These are phyloP conservation scores for Begonia masoniana DNA, from an alignment of 306 rosid genomes.

Conservation along the genomic window DNA sequence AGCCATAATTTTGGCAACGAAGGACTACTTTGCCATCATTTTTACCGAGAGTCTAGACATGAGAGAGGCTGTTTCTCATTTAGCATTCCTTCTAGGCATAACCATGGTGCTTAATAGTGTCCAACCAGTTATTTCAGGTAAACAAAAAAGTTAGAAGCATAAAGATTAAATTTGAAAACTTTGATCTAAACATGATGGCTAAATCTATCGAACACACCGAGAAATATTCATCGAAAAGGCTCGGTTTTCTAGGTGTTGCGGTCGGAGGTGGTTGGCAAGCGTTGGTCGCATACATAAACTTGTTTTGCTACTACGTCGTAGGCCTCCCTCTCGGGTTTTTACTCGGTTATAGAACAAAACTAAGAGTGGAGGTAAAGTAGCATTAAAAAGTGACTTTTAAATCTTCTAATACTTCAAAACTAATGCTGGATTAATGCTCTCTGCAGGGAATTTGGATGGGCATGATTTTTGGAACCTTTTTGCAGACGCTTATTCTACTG, in stretches of 20 bases:
- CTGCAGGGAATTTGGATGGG: conserved; percentile 92
- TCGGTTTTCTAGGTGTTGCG: conserved; percentile 15
- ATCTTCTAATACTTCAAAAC: background rate
- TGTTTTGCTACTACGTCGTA: conserved; percentile 61
- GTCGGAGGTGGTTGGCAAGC: conserved; percentile 96
- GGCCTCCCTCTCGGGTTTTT: conserved; percentile 78
- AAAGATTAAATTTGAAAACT: background rate
- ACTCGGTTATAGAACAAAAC: conserved; percentile 50
- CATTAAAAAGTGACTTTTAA: background rate
- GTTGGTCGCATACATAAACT: conserved; percentile 71
- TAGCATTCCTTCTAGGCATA: conserved; percentile 70
- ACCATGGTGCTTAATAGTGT: conserved; percentile 86
- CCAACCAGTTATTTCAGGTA: conserved; percentile 89
- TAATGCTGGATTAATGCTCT: background rate
- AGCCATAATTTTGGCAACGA: conserved; percentile 31
- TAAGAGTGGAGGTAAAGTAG: conserved; percentile 50
- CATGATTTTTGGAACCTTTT: conserved; percentile 75
- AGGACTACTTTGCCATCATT: conserved; percentile 54
- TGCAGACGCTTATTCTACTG: conserved; percentile 65
- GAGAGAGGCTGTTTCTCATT: conserved; percentile 71
- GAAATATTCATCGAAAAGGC: background rate
- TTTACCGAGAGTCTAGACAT: conserved; percentile 59
- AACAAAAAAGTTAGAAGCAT: background rate
- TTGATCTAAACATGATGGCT: background rate
- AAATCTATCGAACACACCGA: background rate